Percentiles rank a stretch among this genome's conserved stretches.
phyloP scores from a whole-genome alignment of 129 eudicot genomes.

The Logfia minima region DNA sequence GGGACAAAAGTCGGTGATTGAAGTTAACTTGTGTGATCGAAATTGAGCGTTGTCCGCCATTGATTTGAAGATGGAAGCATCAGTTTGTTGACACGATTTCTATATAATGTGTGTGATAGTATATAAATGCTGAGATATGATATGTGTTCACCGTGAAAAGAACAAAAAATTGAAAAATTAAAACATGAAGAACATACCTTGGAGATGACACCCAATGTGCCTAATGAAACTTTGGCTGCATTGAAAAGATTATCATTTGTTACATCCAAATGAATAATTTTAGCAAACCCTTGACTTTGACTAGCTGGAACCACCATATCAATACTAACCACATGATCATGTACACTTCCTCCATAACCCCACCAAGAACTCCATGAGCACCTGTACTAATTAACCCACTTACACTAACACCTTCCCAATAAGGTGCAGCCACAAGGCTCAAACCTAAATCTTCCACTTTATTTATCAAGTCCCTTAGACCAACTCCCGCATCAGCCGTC shows the following conservation, averaged over 20 bases:
- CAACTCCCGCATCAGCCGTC: slow-evolving; percentile 73
- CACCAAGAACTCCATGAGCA: slow-evolving; percentile 92
- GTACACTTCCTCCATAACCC: slow-evolving; percentile 79
- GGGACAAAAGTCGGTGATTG: too few relatives aligned
- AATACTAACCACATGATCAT: slow-evolving; percentile 61
- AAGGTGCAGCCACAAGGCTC: slow-evolving; percentile 72
- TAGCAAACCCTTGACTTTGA: slow-evolving; percentile 52
- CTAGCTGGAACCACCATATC: slow-evolving; percentile 55
- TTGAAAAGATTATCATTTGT: slow-evolving; percentile 37
- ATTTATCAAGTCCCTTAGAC: slow-evolving; percentile 54
- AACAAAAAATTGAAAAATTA: too few relatives aligned
- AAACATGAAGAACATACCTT: slow-evolving; percentile 41
- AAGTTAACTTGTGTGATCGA: too few relatives aligned
- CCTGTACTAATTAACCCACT: slow-evolving; percentile 70
- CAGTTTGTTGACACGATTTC: too few relatives aligned
- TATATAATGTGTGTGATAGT: too few relatives aligned
- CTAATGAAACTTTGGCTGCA: slow-evolving; percentile 78
- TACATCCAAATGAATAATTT: slow-evolving; percentile 45
- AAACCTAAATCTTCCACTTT: slow-evolving; percentile 48
- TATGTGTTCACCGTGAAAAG: too few relatives aligned
- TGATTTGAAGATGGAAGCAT: too few relatives aligned
- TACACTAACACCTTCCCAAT: slow-evolving; percentile 90
- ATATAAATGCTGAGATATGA: too few relatives aligned
- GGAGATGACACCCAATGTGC: slow-evolving; percentile 73
- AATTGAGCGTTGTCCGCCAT: too few relatives aligned